Conservation (phyloP, 257 asterid genomes). For the Salvia hispanica region DNA sequence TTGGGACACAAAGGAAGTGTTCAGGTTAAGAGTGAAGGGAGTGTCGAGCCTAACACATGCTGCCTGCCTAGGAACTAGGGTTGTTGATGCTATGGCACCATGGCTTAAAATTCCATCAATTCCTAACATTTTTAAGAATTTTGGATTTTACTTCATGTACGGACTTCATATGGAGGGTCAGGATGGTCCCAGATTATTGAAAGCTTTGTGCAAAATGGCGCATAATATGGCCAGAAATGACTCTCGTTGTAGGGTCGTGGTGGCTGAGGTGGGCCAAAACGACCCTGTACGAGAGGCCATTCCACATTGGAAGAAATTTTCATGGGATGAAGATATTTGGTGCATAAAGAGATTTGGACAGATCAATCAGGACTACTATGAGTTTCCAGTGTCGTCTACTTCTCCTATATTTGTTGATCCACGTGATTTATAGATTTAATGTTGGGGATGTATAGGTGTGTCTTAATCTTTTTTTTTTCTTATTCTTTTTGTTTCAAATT, state of each 20-base stretch:
- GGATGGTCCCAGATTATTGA: constrained; percentile 51
- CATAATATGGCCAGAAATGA: constrained; percentile 65
- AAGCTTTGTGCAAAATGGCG: constrained; percentile 47
- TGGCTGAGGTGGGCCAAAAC: constrained; percentile 70
- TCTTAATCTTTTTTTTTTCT: too few species aligned
- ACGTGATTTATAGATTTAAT: too few species aligned
- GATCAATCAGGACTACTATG: constrained; percentile 12
- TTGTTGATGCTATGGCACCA: constrained; percentile 60
- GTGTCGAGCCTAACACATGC: constrained; percentile 55
- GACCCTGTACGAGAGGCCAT: constrained; percentile 65
- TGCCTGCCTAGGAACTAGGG: constrained; percentile 60
- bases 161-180: constrained; percentile 76
- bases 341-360: constrained; percentile 63
- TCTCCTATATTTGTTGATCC: constrained; percentile 42
- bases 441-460: too few species aligned
- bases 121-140: constrained; percentile 59
- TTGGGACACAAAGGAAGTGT: constrained; percentile 78
- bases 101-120: constrained; percentile 74
- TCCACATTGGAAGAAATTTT: constrained; percentile 78
- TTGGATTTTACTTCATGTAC: constrained; percentile 66
- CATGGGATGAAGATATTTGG: constrained; percentile 90
- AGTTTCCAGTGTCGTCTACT: constrained; percentile 34
- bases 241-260: constrained; percentile 51
- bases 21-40: constrained; percentile 65
- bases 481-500: too few species aligned